Evolutionary conservation across 176 grass and related monocot species (phyloP).

Genomic region (Juncus effusus): DNA sequence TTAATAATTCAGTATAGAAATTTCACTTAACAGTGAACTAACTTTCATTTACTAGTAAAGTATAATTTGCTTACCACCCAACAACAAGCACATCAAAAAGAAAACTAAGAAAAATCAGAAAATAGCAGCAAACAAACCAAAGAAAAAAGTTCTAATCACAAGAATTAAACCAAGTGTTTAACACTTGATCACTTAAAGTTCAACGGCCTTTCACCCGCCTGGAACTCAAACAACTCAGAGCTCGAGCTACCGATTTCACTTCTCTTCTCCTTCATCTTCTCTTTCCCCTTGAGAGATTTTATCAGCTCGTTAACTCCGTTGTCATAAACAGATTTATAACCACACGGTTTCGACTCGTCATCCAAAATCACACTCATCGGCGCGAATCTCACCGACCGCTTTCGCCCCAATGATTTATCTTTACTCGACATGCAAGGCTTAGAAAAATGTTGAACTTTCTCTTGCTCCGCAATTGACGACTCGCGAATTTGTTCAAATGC

Average conservation of each 20-base stretch:
- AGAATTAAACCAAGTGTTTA: background rate
- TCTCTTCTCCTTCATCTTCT: constrained; percentile 39
- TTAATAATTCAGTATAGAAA: no score
- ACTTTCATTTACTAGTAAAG: no score
- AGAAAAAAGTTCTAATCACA: no score
- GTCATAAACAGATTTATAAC: constrained; percentile 22
- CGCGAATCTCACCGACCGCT: constrained; percentile 69
- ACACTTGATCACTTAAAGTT: constrained; percentile 37
- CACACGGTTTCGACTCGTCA: constrained; percentile 31
- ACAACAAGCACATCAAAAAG: background rate
- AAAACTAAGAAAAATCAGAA: constrained; percentile 5
- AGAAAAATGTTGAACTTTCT: constrained; percentile 48
- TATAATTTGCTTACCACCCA: background rate
- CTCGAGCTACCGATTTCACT: constrained; percentile 68
- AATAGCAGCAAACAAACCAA: background rate
- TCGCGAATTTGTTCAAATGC: background rate
- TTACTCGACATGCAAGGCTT: constrained; percentile 43
- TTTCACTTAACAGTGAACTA: no score
- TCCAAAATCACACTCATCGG: constrained; percentile 54
- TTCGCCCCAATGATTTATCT: constrained; percentile 25
- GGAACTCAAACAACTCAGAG: constrained; percentile 55
- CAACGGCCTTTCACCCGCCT: background rate
- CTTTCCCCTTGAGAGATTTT: constrained; percentile 37
- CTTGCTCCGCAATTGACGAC: constrained; percentile 13
- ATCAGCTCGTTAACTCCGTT: constrained; percentile 44